Evolutionary conservation across 805 yeast species (phyloP), one percentile per base, ranked within the genome.

Genomic region (Saccharomycopsis microspora): DNA sequence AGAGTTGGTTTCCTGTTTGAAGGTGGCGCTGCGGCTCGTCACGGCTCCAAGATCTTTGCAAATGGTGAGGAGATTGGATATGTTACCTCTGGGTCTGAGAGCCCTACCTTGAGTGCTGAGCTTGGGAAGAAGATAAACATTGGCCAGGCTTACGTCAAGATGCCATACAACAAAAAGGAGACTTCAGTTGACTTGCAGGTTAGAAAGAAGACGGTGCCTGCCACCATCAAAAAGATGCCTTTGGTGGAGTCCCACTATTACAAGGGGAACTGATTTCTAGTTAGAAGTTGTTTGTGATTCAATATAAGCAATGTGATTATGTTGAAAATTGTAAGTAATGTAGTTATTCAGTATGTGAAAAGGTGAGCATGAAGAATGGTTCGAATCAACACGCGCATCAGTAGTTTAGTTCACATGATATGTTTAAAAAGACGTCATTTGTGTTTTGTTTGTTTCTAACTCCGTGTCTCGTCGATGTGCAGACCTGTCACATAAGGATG

Each of bases 21-120:
- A 5, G 74, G 72, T 54, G 97, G 97, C 1, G 97, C 97, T 7
- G 87, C 98, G 1, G 96, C 97, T 33, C 79, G 98, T 64, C 82
- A 81, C 30, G 87, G 85, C 6, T 70, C 76, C 55, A 77, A 76
- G 56, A 74, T 90, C 9, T 81, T 72, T 54, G 76, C 74, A 31
- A 69, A 70, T 35, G 43, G 41, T 7, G 52, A 39, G n/a, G 81
- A 42, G 73, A 83, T 61, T 48, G 72, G 65, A 55, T 60, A 50
- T 51, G 80, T 66, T 5, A 78, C 84, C 3, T 75, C 82, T 1
- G 85, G 85, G 7, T 68, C 76, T 60, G 72, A 73, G 61, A 80
- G 76, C 61, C 97, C 71, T 70, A 86, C 68, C 57, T 79, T 64
- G 67, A 80, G 47, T 69, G 82, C 54, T 72, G 82, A 58, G 70